Evolutionary conservation across 1,139 yeast species (phyloP), one percentile per base, ranked within the genome.

Genomic region (Yamadazyma aaseri): DNA sequence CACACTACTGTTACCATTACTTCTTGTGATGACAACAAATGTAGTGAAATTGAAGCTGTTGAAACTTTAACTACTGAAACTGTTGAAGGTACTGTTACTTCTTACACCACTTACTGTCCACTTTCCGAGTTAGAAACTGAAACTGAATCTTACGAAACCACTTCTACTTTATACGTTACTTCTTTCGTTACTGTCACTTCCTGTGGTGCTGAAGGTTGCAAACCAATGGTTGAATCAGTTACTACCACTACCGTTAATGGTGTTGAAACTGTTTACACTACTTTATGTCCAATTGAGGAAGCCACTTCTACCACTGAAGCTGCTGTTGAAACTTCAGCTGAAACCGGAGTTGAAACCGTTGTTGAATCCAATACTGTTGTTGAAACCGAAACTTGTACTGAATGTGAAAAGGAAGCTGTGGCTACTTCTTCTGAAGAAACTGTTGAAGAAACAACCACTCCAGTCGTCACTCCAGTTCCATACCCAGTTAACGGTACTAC

Each of bases 91-190:
- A 58, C 56, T 29, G 63, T 52, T 35, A 73, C 79, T 31, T 52
- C 55, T 26, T 71, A 67, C 64, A 70, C 78, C 45, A 73, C 80
- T 35, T 57, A 65, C 55, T 73, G 78, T 42, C 76, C 76, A 40
- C 52, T 55, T 36, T 50, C 60, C 40, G 56, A 44, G 26, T 29
- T 15, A 13, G 28, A 42, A 18, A 32, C 36, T 25, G 34, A 35
- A 20, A 20, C 48, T 13, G 36, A 36, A n/a, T 28, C 35, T 28
- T 43, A 35, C 24, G 47, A 43, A n/a, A 26, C 45, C 17, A 44
- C 50, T 26, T 38, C 46, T 17, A 45, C 49, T 26, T 29, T 32
- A 30, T 46, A 11, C 35, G 45, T 42, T 26, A 38, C 50, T 31
- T 39, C 52, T 20, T 41, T 36, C 42, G 34, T 46, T 29, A 37